phyloP scores from a whole-genome alignment of 192 early-diverging fungal species.

The Coemansia sp. region DNA sequence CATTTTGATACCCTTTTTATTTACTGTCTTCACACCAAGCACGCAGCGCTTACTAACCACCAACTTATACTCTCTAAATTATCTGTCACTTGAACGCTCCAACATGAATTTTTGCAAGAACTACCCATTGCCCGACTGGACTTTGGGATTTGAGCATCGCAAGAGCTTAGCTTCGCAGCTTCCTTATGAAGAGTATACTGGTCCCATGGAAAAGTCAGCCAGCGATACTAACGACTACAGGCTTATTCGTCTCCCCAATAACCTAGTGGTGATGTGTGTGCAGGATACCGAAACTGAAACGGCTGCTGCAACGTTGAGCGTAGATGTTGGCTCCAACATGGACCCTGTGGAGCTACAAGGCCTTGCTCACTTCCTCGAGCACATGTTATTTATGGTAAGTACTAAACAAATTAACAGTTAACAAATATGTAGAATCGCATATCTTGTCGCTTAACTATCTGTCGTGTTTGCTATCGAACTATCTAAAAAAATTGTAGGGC shows the following conservation, averaged over 20 bases:
- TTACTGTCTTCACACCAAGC: not conserved
- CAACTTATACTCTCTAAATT: not conserved
- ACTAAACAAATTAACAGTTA: not conserved
- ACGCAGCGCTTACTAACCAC: not conserved
- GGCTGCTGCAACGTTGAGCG: constrained; percentile 60
- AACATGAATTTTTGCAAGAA: not conserved
- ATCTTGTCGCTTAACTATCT: not conserved
- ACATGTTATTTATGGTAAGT: constrained; percentile 62
- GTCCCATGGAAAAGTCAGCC: constrained; percentile 40
- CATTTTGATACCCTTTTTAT: not conserved
- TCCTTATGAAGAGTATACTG: constrained; percentile 10
- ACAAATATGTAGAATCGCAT: not conserved
- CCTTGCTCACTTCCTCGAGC: constrained; percentile 69
- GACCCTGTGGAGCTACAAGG: constrained; percentile 64
- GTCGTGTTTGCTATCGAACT: not conserved
- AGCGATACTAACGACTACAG: constrained; percentile 61
- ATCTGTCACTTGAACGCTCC: not conserved
- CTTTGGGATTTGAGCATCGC: not conserved
- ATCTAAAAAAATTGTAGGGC: constrained; percentile 35
- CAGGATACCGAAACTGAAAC: constrained; percentile 56
- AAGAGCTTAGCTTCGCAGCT: not conserved
- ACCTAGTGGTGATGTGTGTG: constrained; percentile 60
- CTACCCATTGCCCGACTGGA: constrained; percentile 1
- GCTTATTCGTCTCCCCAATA: constrained; percentile 58
- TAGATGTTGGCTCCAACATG: constrained; percentile 62